phyloP scores from a whole-genome alignment of 495 filamentous ascomycete species.

The Lichenothelia convexa region DNA sequence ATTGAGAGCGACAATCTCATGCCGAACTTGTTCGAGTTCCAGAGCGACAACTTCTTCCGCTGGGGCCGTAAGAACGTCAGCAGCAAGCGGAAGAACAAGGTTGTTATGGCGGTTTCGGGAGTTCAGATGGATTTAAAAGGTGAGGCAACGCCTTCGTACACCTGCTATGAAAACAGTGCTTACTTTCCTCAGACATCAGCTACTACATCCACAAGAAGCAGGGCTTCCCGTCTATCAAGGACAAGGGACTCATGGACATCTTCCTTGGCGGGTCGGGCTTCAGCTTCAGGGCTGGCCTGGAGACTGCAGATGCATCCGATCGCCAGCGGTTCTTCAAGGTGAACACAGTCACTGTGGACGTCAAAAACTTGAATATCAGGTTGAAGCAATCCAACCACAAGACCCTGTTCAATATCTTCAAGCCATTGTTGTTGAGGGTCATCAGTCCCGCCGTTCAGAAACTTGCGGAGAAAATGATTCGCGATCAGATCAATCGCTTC shows the following conservation, averaged over 20 bases:
- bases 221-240: constrained; percentile 80
- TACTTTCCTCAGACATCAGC: constrained; percentile 44
- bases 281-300: constrained; percentile 79
- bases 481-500: constrained; percentile 49
- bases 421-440: constrained; percentile 69
- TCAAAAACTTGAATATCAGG: constrained; percentile 78
- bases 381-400: constrained; percentile 90
- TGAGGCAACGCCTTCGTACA: not conserved
- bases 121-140: constrained; percentile 64
- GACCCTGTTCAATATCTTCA: constrained; percentile 69
- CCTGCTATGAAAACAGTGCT: not conserved
- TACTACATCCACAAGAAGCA: constrained; percentile 94
- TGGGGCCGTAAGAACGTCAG: constrained; percentile 76
- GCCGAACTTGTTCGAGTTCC: constrained; percentile 84
- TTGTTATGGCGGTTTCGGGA: constrained; percentile 70
- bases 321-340: constrained; percentile 80
- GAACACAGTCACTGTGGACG: constrained; percentile 66
- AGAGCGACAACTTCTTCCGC: constrained; percentile 85
- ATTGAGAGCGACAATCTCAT: constrained; percentile 94
- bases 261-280: constrained; percentile 76
- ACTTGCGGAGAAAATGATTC: constrained; percentile 73
- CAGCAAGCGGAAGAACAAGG: constrained; percentile 65
- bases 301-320: constrained; percentile 60
- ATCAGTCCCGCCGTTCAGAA: constrained; percentile 71
- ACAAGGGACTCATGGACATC: constrained; percentile 80